A percentile compares a stretch with the other conserved stretches of the same genome.
Conservation (phyloP, 768 basidiomycete species). For the Tephrocybe sp. region DNA sequence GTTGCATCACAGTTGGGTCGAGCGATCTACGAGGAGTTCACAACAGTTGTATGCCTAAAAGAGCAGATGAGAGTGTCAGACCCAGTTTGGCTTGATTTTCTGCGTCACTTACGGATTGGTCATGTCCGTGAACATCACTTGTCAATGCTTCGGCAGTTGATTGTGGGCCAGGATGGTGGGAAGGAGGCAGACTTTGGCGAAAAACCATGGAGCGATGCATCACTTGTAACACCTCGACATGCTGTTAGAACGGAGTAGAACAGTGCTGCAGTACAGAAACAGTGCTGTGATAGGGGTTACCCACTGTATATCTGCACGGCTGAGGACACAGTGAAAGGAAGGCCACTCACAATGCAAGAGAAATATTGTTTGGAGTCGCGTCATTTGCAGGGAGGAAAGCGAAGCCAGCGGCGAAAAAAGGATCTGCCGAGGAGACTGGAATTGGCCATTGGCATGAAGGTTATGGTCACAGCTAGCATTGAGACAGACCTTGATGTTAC, state of each 20-base stretch:
- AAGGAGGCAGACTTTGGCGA: too few relatives aligned
- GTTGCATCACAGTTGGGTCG: not conserved
- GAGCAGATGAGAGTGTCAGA: not conserved
- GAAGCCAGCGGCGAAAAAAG: not conserved
- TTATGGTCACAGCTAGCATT: slow-evolving; percentile 36
- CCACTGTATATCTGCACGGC: not conserved
- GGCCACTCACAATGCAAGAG: not conserved
- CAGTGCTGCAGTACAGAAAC: not conserved
- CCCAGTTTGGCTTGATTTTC: not conserved
- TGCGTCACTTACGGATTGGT: not conserved
- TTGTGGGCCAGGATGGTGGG: not conserved
- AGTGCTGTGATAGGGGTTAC: not conserved
- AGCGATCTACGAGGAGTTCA: not conserved
- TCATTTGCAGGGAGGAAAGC: not conserved
- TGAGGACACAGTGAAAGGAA: not conserved
- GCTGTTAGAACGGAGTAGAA: not conserved
- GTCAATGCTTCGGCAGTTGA: not conserved
- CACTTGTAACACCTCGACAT: not conserved
- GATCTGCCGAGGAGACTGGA: not conserved
- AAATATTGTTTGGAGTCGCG: not conserved
- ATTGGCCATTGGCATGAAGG: slow-evolving; percentile 4
- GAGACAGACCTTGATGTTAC: not conserved
- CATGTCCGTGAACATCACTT: not conserved
- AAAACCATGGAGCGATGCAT: not conserved
- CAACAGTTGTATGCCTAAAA: not conserved